Evolutionary conservation across 2,329 filamentous ascomycete species (phyloP).

Genomic region (Sordariomycetes sp.): DNA sequence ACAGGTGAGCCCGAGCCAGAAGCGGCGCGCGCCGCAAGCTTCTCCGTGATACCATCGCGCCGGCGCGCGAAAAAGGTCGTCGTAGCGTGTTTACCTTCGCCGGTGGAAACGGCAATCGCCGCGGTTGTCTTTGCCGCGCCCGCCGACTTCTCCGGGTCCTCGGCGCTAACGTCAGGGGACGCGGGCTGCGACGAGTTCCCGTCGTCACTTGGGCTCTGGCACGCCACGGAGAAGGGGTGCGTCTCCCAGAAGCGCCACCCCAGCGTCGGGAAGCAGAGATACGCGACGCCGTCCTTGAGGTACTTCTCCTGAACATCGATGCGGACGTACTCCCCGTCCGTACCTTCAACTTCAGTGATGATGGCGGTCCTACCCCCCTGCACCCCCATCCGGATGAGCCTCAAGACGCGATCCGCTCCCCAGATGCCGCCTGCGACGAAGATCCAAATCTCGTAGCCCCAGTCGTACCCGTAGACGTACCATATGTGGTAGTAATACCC

Average conservation of each 20-base stretch:
- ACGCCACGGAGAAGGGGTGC: slow-evolving; percentile 19
- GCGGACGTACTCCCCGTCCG: slow-evolving; percentile 16
- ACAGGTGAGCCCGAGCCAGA: background rate
- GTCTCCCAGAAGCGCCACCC: slow-evolving; percentile 21
- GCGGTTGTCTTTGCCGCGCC: background rate
- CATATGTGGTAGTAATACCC: slow-evolving; percentile 17
- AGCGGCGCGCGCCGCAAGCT: background rate
- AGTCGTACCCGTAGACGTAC: slow-evolving; percentile 17
- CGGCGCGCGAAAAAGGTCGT: background rate
- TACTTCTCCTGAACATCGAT: slow-evolving; percentile 14
- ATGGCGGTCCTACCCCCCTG: slow-evolving; percentile 11
- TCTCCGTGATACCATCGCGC: background rate
- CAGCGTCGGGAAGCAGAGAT: slow-evolving; percentile 20
- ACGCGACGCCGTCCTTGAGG: slow-evolving; percentile 10
- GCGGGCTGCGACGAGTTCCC: background rate
- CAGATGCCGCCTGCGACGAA: slow-evolving; percentile 18
- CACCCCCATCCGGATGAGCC: slow-evolving; percentile 12
- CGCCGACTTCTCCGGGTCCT: background rate
- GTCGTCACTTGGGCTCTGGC: background rate
- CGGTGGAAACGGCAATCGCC: background rate
- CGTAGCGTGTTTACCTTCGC: background rate
- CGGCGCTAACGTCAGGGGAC: background rate
- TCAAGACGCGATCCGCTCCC: slow-evolving; percentile 15
- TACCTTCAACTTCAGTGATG: slow-evolving; percentile 11
- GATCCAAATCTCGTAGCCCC: slow-evolving; percentile 23